Evolutionary conservation across 129 eudicot genomes (phyloP).

Genomic region (Flaveria ramosissima): DNA sequence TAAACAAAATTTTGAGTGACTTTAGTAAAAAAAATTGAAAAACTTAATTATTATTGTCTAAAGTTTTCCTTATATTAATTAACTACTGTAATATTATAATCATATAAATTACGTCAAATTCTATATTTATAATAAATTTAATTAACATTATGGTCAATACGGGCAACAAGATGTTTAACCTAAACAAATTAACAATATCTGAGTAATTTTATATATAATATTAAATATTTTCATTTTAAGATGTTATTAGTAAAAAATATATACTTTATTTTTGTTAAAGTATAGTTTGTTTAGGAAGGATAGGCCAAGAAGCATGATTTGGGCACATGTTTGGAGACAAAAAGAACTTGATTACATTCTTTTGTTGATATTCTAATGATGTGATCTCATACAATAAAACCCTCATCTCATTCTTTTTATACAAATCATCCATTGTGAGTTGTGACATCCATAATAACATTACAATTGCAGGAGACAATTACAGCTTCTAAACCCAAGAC

Average conservation of each 20-base stretch:
- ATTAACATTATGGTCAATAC: too few relatives aligned
- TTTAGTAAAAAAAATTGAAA: too few relatives aligned
- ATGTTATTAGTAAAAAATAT: not conserved
- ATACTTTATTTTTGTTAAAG: not conserved
- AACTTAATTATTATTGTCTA: too few relatives aligned
- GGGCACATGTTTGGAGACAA: conserved; percentile 67
- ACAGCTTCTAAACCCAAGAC: conserved; percentile 30
- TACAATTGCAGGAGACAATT: conserved; percentile 55
- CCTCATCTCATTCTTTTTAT: conserved; percentile 40
- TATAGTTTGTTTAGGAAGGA: conserved; percentile 33
- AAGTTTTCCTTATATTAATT: too few relatives aligned
- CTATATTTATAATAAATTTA: not conserved
- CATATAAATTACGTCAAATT: not conserved
- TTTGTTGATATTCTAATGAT: conserved; percentile 39
- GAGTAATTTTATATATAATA: not conserved
- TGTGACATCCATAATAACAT: conserved; percentile 57
- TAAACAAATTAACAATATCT: not conserved
- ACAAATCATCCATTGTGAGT: conserved; percentile 23
- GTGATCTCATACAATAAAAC: conserved; percentile 35
- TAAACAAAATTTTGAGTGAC: too few relatives aligned
- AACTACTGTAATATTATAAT: not conserved
- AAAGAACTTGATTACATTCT: conserved; percentile 44
- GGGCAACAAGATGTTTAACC: too few relatives aligned
- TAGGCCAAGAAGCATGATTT: conserved; percentile 53
- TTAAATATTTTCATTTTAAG: not conserved